Conservation (phyloP, 140 eudicot species). For the Anethum foeniculum region DNA sequence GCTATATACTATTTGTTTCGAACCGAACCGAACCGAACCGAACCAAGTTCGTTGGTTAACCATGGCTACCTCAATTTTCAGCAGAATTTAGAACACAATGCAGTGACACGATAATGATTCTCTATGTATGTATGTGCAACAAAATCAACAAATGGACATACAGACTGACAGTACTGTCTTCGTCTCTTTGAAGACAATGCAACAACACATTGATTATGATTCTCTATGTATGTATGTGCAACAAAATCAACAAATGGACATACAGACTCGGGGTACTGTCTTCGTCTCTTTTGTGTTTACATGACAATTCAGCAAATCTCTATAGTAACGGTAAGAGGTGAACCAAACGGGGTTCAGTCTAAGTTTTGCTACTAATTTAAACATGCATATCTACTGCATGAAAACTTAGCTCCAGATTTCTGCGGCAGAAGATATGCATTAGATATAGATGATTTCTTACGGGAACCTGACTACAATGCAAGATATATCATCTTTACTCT, state of each 20-base stretch:
- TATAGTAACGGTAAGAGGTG: not conserved
- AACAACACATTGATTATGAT: not conserved
- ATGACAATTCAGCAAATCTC: not conserved
- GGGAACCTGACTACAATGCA: conserved; percentile 59
- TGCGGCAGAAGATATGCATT: not conserved
- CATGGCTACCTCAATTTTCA: not conserved
- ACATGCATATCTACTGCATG: not conserved
- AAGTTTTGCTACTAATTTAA: not conserved
- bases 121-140: not conserved
- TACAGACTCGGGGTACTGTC: not conserved
- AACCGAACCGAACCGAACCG: not conserved
- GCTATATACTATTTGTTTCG: not conserved
- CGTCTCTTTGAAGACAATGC: not conserved
- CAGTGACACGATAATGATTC: not conserved
- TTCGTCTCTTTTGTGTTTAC: not conserved
- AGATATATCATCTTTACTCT: conserved; percentile 81
- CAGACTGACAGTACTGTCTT: not conserved
- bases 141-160: not conserved
- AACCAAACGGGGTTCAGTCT: not conserved
- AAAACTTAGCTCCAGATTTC: not conserved
- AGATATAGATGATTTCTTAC: not conserved
- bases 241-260: not conserved
- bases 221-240: not conserved
- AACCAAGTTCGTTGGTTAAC: not conserved
- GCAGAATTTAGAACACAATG: not conserved